Base-by-base conservation (phyloP, 176 grass and related monocot genomes). In the Oryza longistaminata region DNA sequence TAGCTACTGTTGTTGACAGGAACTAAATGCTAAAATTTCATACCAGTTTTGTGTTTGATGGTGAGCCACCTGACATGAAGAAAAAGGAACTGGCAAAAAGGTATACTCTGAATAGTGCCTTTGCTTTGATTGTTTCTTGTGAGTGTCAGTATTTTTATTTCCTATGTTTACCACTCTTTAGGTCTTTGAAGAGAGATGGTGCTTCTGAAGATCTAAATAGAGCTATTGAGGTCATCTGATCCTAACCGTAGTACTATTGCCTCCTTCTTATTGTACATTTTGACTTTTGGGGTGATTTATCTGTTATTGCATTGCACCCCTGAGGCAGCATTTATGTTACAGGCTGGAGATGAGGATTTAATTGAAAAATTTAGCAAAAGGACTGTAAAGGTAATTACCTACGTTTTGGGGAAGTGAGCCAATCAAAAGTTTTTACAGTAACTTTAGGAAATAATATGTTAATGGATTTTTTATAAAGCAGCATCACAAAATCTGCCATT, bases 41-140 rank as follows among this genome's bases (percentile, higher is more conserved):
- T 88, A 50, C 48, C 78, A 99, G 96, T 69, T 96, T 90, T 94
- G 96, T 99, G 71, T 99, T 99, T 85, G 96, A 96, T 84, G 96
- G 96, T 7, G 93, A 86, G 52, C 96, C 96, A 68, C 96, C 96
- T 71, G 93, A 89, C 15, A 61, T 96, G 86, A 99, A 99, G 86
- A 94, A 89, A 89, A 89, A 92, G 69, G 91, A 96, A 73, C 83
- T 92, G 74, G 83, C 81, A 8, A 99, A 95, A 83, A 94, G 96
- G 93, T 84, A 92, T 82, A 42, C 5, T 3, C 25, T 22, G 33
- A 31, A 61, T 77, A 65, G 45, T 86, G 49, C 44, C 21, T 49
- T 69, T 34, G 21, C 60, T 74, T 27, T 78, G 48, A 77, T 69
- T 82, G 21, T 74, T 87, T 43, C 75, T 72, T 83, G 31, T 68